Evolutionary conservation across 352 stramenopile species (phyloP).

Genomic region (Phytophthora sp.): DNA sequence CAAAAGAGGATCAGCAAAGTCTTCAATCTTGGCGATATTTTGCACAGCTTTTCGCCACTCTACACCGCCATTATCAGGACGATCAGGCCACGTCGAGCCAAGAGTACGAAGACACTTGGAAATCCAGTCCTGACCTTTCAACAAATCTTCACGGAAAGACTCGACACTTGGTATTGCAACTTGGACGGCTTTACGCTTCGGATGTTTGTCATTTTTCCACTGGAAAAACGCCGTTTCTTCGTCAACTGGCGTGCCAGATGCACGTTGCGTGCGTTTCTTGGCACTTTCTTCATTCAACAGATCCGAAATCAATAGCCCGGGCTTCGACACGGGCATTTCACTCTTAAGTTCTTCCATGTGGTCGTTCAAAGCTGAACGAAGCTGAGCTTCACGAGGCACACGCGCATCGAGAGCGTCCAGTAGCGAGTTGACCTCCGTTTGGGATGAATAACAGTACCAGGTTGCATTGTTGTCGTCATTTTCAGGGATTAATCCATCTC

Average conservation of each 20-base stretch:
- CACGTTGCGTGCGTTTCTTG: slow-evolving; percentile 51
- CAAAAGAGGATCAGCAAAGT: slow-evolving; percentile 55
- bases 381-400: slow-evolving; percentile 53
- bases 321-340: slow-evolving; percentile 78
- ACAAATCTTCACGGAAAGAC: slow-evolving; percentile 60
- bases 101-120: slow-evolving; percentile 65
- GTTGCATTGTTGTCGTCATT: slow-evolving; percentile 38
- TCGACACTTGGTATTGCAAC: slow-evolving; percentile 49
- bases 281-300: slow-evolving; percentile 66
- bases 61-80: slow-evolving; percentile 33
- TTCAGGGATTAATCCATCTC: slow-evolving; percentile 27
- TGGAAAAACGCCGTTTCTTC: slow-evolving; percentile 44
- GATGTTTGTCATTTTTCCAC: slow-evolving; percentile 75
- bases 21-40: slow-evolving; percentile 35
- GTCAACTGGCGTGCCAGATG: slow-evolving; percentile 1
- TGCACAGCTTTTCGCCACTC: slow-evolving; percentile 65
- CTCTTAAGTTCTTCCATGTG: slow-evolving; percentile 62
- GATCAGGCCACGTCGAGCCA: slow-evolving; percentile 69
- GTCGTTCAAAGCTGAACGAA: slow-evolving; percentile 60
- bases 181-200: slow-evolving; percentile 29
- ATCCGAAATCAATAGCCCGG: slow-evolving; percentile 77
- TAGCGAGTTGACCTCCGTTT: slow-evolving; percentile 66
- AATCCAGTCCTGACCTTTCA: slow-evolving; percentile 68
- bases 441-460: slow-evolving; percentile 75
- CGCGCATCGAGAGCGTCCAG: slow-evolving; percentile 62